Base-by-base conservation (phyloP, 2,329 filamentous ascomycete species). In the Knoxdaviesia capensis region DNA sequence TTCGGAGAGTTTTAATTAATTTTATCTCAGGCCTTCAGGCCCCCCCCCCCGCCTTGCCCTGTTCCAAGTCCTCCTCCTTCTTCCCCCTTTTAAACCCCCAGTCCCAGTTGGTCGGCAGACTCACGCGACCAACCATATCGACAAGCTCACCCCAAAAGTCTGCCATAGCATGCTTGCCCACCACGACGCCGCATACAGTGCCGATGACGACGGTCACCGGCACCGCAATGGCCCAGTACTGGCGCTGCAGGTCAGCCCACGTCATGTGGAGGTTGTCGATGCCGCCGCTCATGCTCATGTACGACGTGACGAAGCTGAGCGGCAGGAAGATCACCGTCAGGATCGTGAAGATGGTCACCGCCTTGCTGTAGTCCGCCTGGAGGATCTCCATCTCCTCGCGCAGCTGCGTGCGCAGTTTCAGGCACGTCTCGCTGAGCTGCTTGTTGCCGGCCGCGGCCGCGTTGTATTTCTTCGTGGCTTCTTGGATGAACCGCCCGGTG, bases 271-370 rank as follows among this genome's bases (percentile, higher is more conserved):
- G 54, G 6, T 64, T 52, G 20, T 20, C 20, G 20, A 3, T 20
- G 20, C 20, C 20, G 20, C 20, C 61, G 48, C 64, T 65, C 58
- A 65, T 64, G 28, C 62, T 61, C 45, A 65, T 53, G 42, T 59
- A 56, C 41, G 54, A 56, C 5, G 53, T 53, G 32, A 59, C 52
- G 40, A 48, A 48, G 11, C 10, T n/a, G 36, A 44, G 48, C 2
- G 59, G 60, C 9, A 61, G 47, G 46, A 62, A 62, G 11, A 62
- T 49, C 9, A 60, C 51, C 4, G 59, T 61, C 6, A 60, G 58
- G 44, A 61, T 56, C 30, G 60, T 62, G 47, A 63, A 60, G 1
- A 53, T 50, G 4, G 51, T 45, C 30, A 59, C 54, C 6, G 53
- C 52, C 33, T 53, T 56, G 4, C 49, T 50, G 34, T 56, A 20